Percentiles rank a stretch among this genome's conserved stretches.
These are phyloP conservation scores for Xylaria sp. DNA, from an alignment of 2,329 filamentous ascomycete genomes.

Conservation along the genomic window DNA sequence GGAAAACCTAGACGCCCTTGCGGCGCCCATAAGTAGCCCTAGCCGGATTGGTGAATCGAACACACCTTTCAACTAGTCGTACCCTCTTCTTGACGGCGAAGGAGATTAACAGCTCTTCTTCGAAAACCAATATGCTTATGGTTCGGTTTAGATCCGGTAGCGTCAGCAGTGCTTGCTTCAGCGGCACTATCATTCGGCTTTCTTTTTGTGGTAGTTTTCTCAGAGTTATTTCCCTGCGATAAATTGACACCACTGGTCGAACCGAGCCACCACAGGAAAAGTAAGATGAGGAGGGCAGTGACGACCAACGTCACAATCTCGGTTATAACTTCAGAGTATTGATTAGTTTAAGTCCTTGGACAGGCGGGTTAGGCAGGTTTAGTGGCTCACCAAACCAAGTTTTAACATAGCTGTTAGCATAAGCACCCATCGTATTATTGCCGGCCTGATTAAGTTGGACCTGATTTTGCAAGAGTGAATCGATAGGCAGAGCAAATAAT, in stretches of 20 bases:
- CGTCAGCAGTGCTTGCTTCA: neutral
- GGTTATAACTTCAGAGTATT: neutral
- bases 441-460: neutral
- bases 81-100: neutral
- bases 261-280: constrained; percentile 6
- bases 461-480: constrained; percentile 17
- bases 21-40: too few relatives aligned
- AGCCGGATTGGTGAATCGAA: too few relatives aligned
- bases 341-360: neutral
- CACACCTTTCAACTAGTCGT: too few relatives aligned
- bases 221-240: neutral
- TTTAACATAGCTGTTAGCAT: constrained; percentile 16
- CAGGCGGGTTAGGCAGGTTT: too few relatives aligned
- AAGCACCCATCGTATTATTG: neutral
- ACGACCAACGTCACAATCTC: neutral
- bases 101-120: neutral
- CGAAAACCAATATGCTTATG: neutral
- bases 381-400: constrained; percentile 19
- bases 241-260: too few relatives aligned
- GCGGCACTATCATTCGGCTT: neutral
- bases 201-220: neutral
- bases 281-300: constrained; percentile 12
- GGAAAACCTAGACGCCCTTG: too few relatives aligned
- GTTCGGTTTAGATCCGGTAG: too few relatives aligned
- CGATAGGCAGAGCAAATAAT: constrained; percentile 29